These are phyloP conservation scores for Fusarium sambucinum DNA, from an alignment of 2,329 filamentous ascomycete genomes.

Conservation along the genomic window DNA sequence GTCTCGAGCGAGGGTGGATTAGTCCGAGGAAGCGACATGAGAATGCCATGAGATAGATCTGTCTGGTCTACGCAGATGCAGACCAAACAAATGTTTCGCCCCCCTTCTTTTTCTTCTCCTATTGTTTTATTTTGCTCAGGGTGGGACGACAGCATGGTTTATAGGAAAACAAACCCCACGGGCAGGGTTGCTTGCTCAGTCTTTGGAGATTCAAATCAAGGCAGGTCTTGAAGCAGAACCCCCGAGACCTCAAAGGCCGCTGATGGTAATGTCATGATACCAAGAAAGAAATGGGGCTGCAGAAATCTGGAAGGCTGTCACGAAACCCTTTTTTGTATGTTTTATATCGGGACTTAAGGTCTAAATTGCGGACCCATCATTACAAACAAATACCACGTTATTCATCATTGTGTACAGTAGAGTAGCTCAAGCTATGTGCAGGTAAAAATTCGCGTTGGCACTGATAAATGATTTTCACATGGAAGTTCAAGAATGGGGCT, in stretches of 20 bases:
- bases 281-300: conserved; percentile 17
- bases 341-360: conserved; percentile 39
- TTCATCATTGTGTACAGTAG: background rate
- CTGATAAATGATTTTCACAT: background rate
- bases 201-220: conserved; percentile 37
- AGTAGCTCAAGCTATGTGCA: background rate
- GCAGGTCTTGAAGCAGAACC: conserved; percentile 14
- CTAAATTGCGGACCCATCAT: conserved; percentile 20
- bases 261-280: conserved; percentile 13
- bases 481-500: too few species aligned
- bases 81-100: conserved; percentile 16
- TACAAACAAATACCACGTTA: conserved; percentile 24
- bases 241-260: conserved; percentile 1
- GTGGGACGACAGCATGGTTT: conserved; percentile 25
- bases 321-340: conserved; percentile 38
- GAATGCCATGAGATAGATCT: conserved; percentile 32
- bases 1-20: conserved; percentile 8
- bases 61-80: conserved; percentile 10
- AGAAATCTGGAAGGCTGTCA: conserved; percentile 25
- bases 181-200: conserved; percentile 17
- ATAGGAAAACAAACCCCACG: conserved; percentile 21
- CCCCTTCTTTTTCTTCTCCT: conserved; percentile 14
- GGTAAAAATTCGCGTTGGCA: background rate
- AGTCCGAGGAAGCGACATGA: conserved; percentile 28
- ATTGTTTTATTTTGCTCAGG: conserved; percentile 28